Conservation (phyloP, 176 grass and related monocot species). For the Triticum monococcum region DNA sequence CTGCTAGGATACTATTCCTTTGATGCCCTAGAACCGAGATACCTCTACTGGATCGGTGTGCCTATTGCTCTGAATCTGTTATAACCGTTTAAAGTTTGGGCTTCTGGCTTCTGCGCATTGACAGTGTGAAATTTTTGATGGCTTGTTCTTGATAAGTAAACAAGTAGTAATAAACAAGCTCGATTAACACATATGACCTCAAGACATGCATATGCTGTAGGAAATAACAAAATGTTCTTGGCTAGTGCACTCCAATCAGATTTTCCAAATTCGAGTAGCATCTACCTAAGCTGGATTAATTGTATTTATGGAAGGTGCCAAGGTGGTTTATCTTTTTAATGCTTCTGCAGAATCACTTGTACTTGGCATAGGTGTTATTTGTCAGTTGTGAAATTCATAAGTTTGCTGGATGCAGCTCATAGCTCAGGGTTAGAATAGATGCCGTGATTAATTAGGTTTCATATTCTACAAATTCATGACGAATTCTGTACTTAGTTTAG, state of each 20-base stretch:
- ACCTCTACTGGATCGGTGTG: background rate
- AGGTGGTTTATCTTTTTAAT: background rate
- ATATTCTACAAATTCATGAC: background rate
- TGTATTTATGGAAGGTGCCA: background rate
- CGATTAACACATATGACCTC: background rate
- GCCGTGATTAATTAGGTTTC: background rate
- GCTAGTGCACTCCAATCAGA: background rate
- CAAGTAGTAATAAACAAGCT: background rate
- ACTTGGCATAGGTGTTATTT: background rate
- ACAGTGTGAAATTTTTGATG: background rate
- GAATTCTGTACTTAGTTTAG: background rate
- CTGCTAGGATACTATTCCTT: background rate
- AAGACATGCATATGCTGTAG: conserved; percentile 1
- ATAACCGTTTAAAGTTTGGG: background rate
- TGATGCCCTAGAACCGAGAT: background rate
- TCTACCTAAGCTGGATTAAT: background rate
- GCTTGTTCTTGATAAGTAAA: background rate
- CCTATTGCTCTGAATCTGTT: background rate
- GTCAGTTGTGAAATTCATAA: background rate
- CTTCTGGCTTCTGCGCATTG: background rate
- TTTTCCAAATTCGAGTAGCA: background rate
- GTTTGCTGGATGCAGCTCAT: background rate
- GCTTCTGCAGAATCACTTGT: background rate
- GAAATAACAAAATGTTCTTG: background rate
- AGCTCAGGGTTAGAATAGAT: background rate